Evolutionary conservation across 805 yeast species (phyloP), one percentile per base, ranked within the genome.

Genomic region (Candida maris): DNA sequence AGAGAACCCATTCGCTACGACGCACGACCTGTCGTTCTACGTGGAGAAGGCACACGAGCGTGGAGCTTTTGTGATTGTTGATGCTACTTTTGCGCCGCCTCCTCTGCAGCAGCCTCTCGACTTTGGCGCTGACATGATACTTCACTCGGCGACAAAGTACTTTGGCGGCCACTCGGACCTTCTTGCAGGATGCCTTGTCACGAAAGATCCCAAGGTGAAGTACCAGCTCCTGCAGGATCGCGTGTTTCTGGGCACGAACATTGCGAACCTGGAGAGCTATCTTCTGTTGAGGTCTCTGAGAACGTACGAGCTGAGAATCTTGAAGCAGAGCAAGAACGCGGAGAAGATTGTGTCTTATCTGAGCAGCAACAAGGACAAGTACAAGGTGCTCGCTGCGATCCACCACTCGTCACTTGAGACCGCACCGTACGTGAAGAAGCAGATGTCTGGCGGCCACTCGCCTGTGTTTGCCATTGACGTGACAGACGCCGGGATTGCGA

Each of bases 161-260:
- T 82, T 87, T 53, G 96, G 95, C 26, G 97, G 97, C n/a, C 96
- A 89, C 61, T 85, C 95, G 5, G 97, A 89, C 58, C 64, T 88
- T 28, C 66, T 89, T 34, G 88, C 95, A 4, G 97, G 97, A 22
- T 67, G 82, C 9, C 61, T 88, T 14, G 77, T 80, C 14, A 79
- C 84, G n/a, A 79, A 81, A 54, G 76, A 76, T 41, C 46, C 52
- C 6, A 59, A 64, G 2, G 68, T 68, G 5, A 71, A 73, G 38
- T 48, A 63, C 16, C 53, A 64, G 28, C 67, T 89, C 42, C 59
- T 68, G 4, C 59, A 56, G 0, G 96, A 89, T 49, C 71, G 97
- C 50, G 59, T 78, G 6, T 71, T 68, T 41, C 61, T 88, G 37
- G 97, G 96, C 25, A 79, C 95, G 1, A 85, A 79, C 46, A 77